Conservation (phyloP, 139 green algal genomes). For the Medakamo hakoo region DNA sequence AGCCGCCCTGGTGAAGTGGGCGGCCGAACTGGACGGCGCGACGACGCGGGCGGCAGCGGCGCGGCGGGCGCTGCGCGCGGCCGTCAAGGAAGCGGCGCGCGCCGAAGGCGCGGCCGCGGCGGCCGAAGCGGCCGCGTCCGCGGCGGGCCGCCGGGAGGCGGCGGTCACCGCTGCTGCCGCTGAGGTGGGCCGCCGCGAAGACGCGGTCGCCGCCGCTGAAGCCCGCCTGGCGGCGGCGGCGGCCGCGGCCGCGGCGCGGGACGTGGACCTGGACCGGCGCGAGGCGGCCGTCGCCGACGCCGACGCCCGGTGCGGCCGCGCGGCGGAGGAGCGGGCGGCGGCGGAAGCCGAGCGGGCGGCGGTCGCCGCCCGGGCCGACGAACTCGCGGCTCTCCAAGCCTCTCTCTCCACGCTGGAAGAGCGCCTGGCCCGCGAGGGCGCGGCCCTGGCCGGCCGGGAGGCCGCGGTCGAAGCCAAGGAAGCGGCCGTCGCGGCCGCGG, state of each 20-base stretch:
- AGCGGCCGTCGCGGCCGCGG: not conserved
- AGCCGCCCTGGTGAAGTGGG: not conserved
- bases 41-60: too few species aligned
- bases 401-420: not conserved
- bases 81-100: too few species aligned
- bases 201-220: not conserved
- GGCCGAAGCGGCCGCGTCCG: too few species aligned
- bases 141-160: too few species aligned
- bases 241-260: too few species aligned
- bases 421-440: not conserved
- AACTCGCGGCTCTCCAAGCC: not conserved
- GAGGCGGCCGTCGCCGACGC: not conserved
- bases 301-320: not conserved
- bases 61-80: not conserved
- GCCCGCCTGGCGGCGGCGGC: not conserved
- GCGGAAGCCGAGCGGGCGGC: not conserved
- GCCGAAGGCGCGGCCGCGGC: not conserved
- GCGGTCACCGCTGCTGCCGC: not conserved
- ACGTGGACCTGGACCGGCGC: not conserved
- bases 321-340: too few species aligned
- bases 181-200: not conserved
- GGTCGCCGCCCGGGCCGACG: not conserved
- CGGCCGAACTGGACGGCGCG: not conserved
- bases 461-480: not conserved
- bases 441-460: not conserved